Percentiles rank a stretch among this genome's conserved stretches.
Conservation (phyloP, 176 grass and related monocot genomes). For the Areca catechu region DNA sequence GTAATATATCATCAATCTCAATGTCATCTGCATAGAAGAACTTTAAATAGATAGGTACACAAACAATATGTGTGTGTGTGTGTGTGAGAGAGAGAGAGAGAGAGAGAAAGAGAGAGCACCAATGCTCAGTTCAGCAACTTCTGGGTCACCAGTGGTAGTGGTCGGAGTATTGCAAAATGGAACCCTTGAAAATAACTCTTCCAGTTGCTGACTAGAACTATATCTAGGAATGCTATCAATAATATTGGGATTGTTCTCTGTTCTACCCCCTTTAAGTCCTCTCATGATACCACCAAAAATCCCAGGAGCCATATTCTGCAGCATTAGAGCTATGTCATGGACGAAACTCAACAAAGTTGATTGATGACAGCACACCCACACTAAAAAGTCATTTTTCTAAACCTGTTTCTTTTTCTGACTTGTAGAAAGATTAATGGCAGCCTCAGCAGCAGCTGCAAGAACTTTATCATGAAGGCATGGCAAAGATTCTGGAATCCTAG, state of each 20-base stretch:
- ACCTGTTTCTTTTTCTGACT: constrained; percentile 84
- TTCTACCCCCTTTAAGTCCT: constrained; percentile 45
- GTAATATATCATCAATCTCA: constrained; percentile 42
- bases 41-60: constrained; percentile 16
- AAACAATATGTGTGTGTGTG: too few relatives aligned
- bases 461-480: constrained; percentile 92
- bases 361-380: too few relatives aligned
- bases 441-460: constrained; percentile 79
- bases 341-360: too few relatives aligned
- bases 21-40: constrained; percentile 67
- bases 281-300: constrained; percentile 31
- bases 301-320: constrained; percentile 27
- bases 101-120: constrained; percentile 29
- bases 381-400: too few relatives aligned
- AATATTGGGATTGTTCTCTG: constrained; percentile 20
- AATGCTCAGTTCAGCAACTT: constrained; percentile 32
- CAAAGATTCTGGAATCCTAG: constrained; percentile 78
- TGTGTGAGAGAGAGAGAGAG: constrained; percentile 19
- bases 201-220: constrained; percentile 27
- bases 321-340: constrained; percentile 8
- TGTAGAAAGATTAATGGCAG: constrained; percentile 47
- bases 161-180: constrained; percentile 33
- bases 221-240: not conserved
- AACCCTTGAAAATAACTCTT: constrained; percentile 49
- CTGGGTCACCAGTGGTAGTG: constrained; percentile 24